Evolutionary conservation across 2,329 filamentous ascomycete genomes (phyloP).

Genomic region (Calonectria naviculata): DNA sequence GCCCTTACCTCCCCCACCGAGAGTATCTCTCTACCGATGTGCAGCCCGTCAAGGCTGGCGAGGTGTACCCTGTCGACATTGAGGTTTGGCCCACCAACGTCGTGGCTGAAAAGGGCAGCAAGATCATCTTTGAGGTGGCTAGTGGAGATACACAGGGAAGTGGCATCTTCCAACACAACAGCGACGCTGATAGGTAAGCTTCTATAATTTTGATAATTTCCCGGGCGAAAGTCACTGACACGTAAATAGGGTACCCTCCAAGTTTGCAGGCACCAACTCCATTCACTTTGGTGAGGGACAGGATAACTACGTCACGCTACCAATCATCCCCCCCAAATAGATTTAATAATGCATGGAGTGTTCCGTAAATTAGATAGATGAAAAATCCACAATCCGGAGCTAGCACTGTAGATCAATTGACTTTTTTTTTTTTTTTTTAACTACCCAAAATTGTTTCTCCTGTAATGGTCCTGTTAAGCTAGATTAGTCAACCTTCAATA

Average conservation of each 20-base stretch:
- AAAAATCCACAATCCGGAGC: background rate
- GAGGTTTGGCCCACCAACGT: slow-evolving; percentile 76
- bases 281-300: slow-evolving; percentile 18
- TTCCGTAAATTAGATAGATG: background rate
- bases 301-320: slow-evolving; percentile 21
- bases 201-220: background rate
- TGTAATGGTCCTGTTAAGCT: background rate
- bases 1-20: slow-evolving; percentile 64
- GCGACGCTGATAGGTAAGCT: slow-evolving; percentile 58
- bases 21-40: slow-evolving; percentile 69
- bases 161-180: slow-evolving; percentile 66
- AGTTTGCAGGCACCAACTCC: slow-evolving; percentile 16
- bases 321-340: slow-evolving; percentile 21
- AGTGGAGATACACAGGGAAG: slow-evolving; percentile 69
- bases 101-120: slow-evolving; percentile 57
- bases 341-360: background rate
- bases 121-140: slow-evolving; percentile 65
- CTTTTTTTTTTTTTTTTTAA: background rate
- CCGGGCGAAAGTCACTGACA: background rate
- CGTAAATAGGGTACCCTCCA: background rate
- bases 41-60: slow-evolving; percentile 62
- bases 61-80: slow-evolving; percentile 69
- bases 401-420: background rate
- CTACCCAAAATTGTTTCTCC: background rate
- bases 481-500: too few species aligned